A percentile compares a stretch with the other conserved stretches of the same genome.
Conservation (phyloP, 768 basidiomycete species). For the Boletus subparvulus region DNA sequence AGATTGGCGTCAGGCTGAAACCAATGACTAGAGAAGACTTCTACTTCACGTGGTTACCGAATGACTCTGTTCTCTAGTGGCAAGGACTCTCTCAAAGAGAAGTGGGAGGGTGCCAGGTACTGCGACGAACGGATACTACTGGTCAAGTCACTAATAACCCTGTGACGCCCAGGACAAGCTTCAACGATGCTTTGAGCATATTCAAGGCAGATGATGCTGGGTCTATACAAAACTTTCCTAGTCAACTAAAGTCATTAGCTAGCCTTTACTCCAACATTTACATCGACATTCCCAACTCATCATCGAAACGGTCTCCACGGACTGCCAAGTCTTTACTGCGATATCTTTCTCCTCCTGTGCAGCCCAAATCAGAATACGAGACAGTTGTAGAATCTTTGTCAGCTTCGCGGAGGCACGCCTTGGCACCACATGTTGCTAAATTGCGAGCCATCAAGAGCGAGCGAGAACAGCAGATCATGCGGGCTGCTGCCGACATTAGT, state of each 20-base stretch:
- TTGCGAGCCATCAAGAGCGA: slow-evolving; percentile 78
- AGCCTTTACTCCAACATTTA: slow-evolving; percentile 50
- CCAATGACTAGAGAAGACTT: slow-evolving; percentile 57
- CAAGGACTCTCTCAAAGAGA: slow-evolving; percentile 71
- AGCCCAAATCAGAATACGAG: slow-evolving; percentile 48
- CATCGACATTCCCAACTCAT: slow-evolving; percentile 47
- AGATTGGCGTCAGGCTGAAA: slow-evolving; percentile 1
- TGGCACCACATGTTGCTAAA: slow-evolving; percentile 69
- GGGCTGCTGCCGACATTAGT: slow-evolving; percentile 84
- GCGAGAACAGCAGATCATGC: slow-evolving; percentile 78
- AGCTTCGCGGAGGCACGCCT: slow-evolving; percentile 43
- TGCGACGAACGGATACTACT: neutral
- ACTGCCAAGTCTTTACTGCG: slow-evolving; percentile 58
- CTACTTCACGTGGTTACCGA: slow-evolving; percentile 71
- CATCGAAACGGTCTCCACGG: slow-evolving; percentile 37
- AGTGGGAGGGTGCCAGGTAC: slow-evolving; percentile 89
- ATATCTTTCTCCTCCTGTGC: slow-evolving; percentile 37
- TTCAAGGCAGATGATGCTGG: slow-evolving; percentile 80
- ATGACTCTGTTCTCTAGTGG: slow-evolving; percentile 85
- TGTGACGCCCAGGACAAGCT: slow-evolving; percentile 52
- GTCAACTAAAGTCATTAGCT: slow-evolving; percentile 57
- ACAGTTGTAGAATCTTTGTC: slow-evolving; percentile 54
- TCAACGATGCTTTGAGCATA: slow-evolving; percentile 58
- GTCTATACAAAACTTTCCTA: slow-evolving; percentile 53
- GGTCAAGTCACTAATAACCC: neutral